These are phyloP conservation scores for Diversispora eburnea DNA, from an alignment of 192 early-diverging fungal species.

Conservation along the genomic window DNA sequence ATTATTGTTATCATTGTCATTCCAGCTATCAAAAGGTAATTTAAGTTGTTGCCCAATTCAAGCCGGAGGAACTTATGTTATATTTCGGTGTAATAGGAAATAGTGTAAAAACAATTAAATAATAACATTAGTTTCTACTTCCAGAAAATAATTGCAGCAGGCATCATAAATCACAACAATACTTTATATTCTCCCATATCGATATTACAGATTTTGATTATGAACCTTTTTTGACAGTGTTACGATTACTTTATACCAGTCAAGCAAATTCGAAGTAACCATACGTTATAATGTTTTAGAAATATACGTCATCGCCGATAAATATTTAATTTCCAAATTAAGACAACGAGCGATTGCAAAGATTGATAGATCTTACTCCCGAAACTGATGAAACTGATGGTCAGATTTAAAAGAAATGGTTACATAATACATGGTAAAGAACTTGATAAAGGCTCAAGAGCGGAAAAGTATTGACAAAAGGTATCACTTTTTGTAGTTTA, in stretches of 20 bases:
- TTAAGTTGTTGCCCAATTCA: no score
- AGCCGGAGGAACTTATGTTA: no score
- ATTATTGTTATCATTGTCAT: no score
- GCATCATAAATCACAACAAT: no score
- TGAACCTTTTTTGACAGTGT: constrained; percentile 25
- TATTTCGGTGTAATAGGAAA: no score
- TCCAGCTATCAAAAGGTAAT: no score
- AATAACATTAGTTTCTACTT: no score
- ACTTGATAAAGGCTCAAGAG: constrained; percentile 6
- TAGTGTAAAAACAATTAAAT: no score
- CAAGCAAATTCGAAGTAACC: background rate
- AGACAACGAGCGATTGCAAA: constrained; percentile 10
- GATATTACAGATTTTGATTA: constrained; percentile 28
- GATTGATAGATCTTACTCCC: constrained; percentile 15
- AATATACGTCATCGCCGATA: constrained; percentile 19
- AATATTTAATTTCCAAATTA: constrained; percentile 27
- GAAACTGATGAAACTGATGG: constrained; percentile 18
- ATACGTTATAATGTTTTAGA: no score
- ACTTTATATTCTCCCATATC: no score
- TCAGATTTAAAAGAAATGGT: constrained; percentile 24
- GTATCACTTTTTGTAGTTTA: no score
- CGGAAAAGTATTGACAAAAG: constrained; percentile 26
- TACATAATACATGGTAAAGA: constrained; percentile 17
- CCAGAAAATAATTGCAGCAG: no score
- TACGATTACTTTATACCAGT: constrained; percentile 27